phyloP scores from a whole-genome alignment of 2,329 filamentous ascomycete genomes.

The Magnaporthiopsis rhizophila region DNA sequence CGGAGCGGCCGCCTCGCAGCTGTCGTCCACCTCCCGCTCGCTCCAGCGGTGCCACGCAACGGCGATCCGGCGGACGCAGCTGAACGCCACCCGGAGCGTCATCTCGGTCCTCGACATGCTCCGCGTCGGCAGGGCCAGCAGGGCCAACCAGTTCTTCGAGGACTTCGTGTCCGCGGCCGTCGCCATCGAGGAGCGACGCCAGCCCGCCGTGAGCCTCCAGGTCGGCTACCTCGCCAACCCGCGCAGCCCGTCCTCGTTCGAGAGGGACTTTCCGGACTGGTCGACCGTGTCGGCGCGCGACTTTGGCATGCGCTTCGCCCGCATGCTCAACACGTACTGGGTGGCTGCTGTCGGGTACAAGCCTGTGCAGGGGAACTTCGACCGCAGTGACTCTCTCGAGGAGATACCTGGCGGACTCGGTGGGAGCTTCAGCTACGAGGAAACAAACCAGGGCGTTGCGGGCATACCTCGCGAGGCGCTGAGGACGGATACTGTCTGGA shows the following conservation, averaged over 20 bases:
- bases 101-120: conserved; percentile 9
- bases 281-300: not conserved
- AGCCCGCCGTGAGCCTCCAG: not conserved
- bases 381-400: not conserved
- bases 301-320: conserved; percentile 9
- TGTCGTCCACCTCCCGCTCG: not conserved
- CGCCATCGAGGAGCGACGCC: not conserved
- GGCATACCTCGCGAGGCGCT: not conserved
- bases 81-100: not conserved
- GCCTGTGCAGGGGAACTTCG: not conserved
- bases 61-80: conserved; percentile 6
- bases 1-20: not conserved
- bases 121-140: not conserved
- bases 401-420: not conserved
- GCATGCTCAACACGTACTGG: conserved; percentile 10
- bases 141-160: not conserved
- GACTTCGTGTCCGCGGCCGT: conserved; percentile 2
- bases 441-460: not conserved
- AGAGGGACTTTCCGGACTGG: not conserved
- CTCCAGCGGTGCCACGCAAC: conserved; percentile 5
- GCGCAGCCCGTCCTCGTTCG: not conserved
- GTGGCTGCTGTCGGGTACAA: not conserved
- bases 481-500: not conserved
- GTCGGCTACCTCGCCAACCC: conserved; percentile 9
- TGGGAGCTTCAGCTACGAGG: not conserved